Conservation (phyloP, 2,329 filamentous ascomycete genomes). For the Leptographium lundbergii region DNA sequence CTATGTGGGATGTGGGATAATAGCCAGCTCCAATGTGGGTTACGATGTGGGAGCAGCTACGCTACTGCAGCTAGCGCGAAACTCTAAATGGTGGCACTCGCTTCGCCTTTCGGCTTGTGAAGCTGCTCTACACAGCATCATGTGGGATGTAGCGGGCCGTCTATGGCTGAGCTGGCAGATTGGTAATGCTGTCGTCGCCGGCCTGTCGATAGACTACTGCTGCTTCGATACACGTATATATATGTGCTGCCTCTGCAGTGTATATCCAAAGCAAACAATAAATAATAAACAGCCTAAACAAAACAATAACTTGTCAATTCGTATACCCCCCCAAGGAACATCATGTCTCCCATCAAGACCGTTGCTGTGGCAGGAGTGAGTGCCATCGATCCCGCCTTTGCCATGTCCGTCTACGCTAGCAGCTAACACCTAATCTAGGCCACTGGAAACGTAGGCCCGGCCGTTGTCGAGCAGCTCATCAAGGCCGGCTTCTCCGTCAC, state of each 20-base stretch:
- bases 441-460: conserved; percentile 26
- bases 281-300: not conserved
- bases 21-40: not conserved
- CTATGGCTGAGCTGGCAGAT: not conserved
- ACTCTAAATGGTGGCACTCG: not conserved
- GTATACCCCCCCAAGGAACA: not conserved
- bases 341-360: not conserved
- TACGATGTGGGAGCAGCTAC: not conserved
- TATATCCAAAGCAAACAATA: not conserved
- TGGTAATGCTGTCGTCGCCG: not conserved
- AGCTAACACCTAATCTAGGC: conserved; percentile 20
- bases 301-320: not conserved
- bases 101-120: not conserved
- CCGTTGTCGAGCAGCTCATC: conserved; percentile 28
- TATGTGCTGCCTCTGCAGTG: not conserved
- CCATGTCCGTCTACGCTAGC: no score
- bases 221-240: not conserved
- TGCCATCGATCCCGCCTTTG: not conserved
- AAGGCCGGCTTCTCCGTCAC: conserved; percentile 36
- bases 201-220: not conserved
- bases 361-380: conserved; percentile 1
- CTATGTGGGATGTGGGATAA: not conserved
- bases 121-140: not conserved
- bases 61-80: not conserved
- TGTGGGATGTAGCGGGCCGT: not conserved